A percentile compares a stretch with the other conserved stretches of the same genome.
phyloP scores from a whole-genome alignment of 139 green algal genomes.

The Asterochloris sp. region DNA sequence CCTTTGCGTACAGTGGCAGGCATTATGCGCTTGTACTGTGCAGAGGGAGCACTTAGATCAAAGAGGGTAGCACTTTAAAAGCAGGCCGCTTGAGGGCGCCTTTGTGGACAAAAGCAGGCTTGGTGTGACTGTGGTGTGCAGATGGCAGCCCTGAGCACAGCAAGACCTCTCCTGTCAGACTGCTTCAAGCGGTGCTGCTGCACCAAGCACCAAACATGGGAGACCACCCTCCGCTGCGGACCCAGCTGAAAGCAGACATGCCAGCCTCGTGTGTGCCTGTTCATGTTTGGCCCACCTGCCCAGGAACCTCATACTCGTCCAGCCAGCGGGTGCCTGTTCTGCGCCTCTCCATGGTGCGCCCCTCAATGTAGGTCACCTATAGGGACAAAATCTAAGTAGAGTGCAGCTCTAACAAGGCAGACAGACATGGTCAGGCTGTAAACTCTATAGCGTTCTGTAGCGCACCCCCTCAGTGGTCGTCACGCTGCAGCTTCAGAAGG shows the following conservation, averaged over 20 bases:
- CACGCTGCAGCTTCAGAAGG: no score
- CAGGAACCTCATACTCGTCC: slow-evolving; percentile 66
- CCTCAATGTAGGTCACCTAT: slow-evolving; percentile 60
- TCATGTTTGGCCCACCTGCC: slow-evolving; percentile 52
- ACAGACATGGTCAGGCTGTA: no score
- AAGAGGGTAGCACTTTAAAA: no score
- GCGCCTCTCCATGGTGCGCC: slow-evolving; percentile 52
- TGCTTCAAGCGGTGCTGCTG: neutral
- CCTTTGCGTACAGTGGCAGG: neutral
- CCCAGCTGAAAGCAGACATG: neutral
- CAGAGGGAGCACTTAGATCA: no score
- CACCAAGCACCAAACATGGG: neutral
- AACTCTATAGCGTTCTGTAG: no score
- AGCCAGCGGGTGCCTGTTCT: slow-evolving; percentile 57
- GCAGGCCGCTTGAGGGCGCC: no score
- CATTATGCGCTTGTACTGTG: no score
- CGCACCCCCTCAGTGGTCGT: no score
- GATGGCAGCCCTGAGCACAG: neutral
- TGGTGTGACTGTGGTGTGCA: neutral
- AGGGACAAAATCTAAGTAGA: neutral
- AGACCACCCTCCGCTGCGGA: neutral
- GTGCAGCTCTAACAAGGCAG: no score
- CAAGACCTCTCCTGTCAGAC: neutral
- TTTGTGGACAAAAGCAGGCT: no score
- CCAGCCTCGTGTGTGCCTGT: slow-evolving; percentile 1